These are phyloP conservation scores for Leccinum truebloodii DNA, from an alignment of 768 basidiomycete species.

Conservation along the genomic window DNA sequence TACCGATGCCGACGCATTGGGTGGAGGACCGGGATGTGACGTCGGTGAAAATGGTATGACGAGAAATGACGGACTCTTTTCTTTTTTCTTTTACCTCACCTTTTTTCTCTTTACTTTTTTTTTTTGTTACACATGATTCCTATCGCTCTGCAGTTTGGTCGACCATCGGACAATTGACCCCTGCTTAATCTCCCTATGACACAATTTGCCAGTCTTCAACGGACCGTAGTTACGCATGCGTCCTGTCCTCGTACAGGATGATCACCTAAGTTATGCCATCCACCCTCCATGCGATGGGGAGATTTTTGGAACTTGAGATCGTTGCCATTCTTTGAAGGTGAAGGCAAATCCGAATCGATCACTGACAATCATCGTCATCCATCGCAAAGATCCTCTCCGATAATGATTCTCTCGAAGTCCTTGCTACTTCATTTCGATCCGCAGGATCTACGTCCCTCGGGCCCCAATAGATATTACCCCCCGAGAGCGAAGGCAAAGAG, in stretches of 20 bases:
- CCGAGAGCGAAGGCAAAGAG: too few species aligned
- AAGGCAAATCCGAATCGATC: background rate
- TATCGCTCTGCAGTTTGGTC: background rate
- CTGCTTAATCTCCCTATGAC: background rate
- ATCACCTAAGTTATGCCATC: background rate
- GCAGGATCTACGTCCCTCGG: background rate
- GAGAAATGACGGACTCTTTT: background rate
- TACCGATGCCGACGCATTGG: conserved; percentile 37
- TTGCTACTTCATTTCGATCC: background rate
- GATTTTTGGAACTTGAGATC: background rate
- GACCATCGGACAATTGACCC: background rate
- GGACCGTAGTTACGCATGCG: background rate
- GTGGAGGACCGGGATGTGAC: conserved; percentile 46
- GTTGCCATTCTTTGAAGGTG: background rate
- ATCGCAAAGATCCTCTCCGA: background rate
- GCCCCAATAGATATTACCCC: background rate
- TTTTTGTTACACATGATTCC: background rate
- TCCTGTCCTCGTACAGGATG: background rate
- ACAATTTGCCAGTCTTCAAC: background rate
- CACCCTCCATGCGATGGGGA: background rate
- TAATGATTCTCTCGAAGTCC: background rate
- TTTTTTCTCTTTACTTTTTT: background rate
- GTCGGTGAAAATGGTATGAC: conserved; percentile 12
- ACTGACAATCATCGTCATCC: too few species aligned
- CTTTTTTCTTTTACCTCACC: background rate